Percentiles rank a stretch among this genome's conserved stretches.
phyloP scores from a whole-genome alignment of 2,329 filamentous ascomycete species.

The Geoglossum cookeanum region DNA sequence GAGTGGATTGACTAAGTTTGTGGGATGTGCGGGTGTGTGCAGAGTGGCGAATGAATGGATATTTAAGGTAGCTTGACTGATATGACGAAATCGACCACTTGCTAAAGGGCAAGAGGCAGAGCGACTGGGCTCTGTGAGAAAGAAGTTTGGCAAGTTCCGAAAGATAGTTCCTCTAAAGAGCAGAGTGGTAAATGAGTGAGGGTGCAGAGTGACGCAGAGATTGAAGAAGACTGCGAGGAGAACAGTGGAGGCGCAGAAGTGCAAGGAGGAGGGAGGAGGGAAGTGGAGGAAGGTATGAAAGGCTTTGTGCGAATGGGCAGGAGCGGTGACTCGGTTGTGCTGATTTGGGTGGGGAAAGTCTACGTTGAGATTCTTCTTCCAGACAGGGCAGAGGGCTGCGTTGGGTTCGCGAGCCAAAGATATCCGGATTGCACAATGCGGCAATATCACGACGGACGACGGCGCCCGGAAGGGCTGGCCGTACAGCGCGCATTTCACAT shows the following conservation, averaged over 20 bases:
- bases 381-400: not conserved
- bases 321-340: slow-evolving; percentile 1
- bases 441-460: not conserved
- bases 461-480: not conserved
- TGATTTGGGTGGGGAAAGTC: not conserved
- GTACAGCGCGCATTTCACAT: not conserved
- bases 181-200: not conserved
- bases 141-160: not conserved
- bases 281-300: slow-evolving; percentile 1
- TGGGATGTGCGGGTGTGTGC: not conserved
- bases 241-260: not conserved
- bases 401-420: not conserved
- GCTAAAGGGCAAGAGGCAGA: not conserved
- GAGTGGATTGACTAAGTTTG: not conserved
- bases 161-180: not conserved
- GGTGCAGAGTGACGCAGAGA: not conserved
- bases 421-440: not conserved
- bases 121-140: not conserved
- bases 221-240: slow-evolving; percentile 3
- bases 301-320: slow-evolving; percentile 1
- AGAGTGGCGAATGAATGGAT: not conserved
- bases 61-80: not conserved
- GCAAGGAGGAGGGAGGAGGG: not conserved
- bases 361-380: not conserved
- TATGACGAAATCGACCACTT: not conserved